Evolutionary conservation across 2,329 filamentous ascomycete species (phyloP).

Genomic region (Cercospora sojina): DNA sequence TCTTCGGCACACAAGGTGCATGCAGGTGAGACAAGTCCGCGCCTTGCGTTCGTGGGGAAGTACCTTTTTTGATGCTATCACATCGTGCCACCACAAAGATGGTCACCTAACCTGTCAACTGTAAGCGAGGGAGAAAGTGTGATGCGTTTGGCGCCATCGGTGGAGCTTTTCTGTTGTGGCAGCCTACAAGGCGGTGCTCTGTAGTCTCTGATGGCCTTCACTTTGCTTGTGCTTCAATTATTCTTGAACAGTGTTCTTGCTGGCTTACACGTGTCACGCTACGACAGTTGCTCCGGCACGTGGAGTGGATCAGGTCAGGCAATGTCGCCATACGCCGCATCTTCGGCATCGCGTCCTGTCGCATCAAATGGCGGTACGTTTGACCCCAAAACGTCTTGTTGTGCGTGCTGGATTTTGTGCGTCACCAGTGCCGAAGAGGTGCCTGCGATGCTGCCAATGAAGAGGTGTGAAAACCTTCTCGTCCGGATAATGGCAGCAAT

Average conservation of each 20-base stretch:
- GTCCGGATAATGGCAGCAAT: neutral
- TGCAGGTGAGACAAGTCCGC: neutral
- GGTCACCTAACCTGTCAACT: neutral
- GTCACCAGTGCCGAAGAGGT: neutral
- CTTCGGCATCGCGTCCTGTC: neutral
- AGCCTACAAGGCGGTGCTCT: neutral
- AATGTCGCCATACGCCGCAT: neutral
- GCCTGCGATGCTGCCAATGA: neutral
- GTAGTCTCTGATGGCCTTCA: neutral
- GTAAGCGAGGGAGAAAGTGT: neutral
- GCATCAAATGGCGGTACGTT: neutral
- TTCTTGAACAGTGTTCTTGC: neutral
- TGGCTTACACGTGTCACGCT: neutral
- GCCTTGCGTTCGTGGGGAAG: neutral
- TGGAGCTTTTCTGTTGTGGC: neutral
- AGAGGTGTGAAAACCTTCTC: neutral
- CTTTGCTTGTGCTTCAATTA: neutral
- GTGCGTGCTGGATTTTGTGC: neutral
- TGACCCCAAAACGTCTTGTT: neutral
- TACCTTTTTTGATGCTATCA: neutral
- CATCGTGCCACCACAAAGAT: neutral
- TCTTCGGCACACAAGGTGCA: neutral
- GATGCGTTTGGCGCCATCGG: neutral
- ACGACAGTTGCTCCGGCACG: neutral
- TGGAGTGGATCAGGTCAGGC: neutral